Conservation (phyloP, 2,329 filamentous ascomycete genomes). For the Botrytis elliptica region DNA sequence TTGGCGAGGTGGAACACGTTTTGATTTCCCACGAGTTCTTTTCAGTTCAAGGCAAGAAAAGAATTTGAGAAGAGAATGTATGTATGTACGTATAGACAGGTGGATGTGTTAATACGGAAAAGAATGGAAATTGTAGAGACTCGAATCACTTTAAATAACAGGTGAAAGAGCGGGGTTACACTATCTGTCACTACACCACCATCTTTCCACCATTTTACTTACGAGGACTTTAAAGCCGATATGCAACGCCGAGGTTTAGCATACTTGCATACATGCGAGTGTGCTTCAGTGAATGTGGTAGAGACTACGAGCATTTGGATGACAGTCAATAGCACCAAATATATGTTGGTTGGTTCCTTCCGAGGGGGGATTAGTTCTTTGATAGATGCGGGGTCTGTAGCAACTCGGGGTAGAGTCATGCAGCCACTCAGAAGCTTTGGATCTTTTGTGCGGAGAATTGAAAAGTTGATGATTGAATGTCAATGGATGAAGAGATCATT, state of each 20-base stretch:
- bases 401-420: conserved; percentile 7
- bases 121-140: neutral
- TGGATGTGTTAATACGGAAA: neutral
- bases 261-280: neutral
- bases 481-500: neutral
- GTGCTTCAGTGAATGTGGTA: neutral
- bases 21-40: neutral
- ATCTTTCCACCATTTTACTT: neutral
- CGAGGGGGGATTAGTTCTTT: conserved; percentile 2
- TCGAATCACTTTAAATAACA: conserved; percentile 10
- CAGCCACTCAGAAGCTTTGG: neutral
- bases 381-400: neutral
- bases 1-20: neutral
- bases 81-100: neutral
- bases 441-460: neutral
- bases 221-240: neutral
- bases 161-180: conserved; percentile 6
- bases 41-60: neutral
- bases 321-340: neutral
- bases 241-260: neutral
- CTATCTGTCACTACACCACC: neutral
- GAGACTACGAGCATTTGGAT: neutral
- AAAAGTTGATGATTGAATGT: neutral
- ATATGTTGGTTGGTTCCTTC: neutral
- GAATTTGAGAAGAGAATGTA: no score